These are phyloP conservation scores for Trametes sp. DNA, from an alignment of 1,284 basidiomycete species.

Conservation along the genomic window DNA sequence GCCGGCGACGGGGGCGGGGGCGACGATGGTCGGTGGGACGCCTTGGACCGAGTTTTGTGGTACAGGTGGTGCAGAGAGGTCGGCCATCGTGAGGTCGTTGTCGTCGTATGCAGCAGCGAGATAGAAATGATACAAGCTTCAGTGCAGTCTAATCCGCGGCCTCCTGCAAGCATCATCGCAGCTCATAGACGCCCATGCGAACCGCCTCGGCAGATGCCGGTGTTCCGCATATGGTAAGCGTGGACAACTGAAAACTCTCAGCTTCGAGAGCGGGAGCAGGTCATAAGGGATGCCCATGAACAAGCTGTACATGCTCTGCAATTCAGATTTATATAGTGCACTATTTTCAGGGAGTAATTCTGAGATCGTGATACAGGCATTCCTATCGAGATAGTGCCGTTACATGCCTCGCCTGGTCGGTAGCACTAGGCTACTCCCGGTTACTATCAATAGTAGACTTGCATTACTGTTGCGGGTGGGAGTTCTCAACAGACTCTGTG, in stretches of 20 bases:
- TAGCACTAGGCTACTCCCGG: too few relatives aligned
- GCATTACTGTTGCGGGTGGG: too few relatives aligned
- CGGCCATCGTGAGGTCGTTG: constrained; percentile 44
- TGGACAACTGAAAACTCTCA: neutral
- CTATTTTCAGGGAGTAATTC: too few relatives aligned
- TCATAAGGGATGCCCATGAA: too few relatives aligned
- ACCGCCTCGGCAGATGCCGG: neutral
- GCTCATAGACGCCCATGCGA: neutral
- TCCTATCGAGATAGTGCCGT: too few relatives aligned
- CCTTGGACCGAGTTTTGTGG: constrained; percentile 47
- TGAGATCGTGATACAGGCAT: too few relatives aligned
- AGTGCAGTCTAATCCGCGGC: neutral
- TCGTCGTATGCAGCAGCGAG: neutral
- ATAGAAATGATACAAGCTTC: neutral
- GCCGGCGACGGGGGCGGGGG: constrained; percentile 41
- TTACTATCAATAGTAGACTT: too few relatives aligned
- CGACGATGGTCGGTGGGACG: constrained; percentile 37
- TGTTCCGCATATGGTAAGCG: neutral
- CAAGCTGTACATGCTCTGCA: too few relatives aligned
- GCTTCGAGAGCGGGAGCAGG: too few relatives aligned
- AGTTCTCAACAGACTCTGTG: too few relatives aligned
- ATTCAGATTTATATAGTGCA: too few relatives aligned
- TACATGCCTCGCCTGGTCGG: too few relatives aligned
- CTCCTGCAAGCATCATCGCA: neutral
- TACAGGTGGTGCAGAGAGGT: constrained; percentile 45